Conservation (phyloP, 768 basidiomycete genomes). For the Fistulinella prunicolor region DNA sequence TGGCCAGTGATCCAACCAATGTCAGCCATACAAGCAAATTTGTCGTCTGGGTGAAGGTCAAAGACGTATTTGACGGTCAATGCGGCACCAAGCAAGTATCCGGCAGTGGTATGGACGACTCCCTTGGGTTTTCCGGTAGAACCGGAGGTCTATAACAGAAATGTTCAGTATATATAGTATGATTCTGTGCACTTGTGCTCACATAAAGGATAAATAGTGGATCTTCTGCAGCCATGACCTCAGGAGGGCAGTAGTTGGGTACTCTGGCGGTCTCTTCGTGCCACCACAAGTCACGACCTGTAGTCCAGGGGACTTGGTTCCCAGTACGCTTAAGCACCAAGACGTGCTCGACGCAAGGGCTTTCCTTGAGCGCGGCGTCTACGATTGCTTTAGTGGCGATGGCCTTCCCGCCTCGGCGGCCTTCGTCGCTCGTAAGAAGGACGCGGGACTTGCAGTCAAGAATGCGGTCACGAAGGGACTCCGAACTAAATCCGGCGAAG, state of each 20-base stretch:
- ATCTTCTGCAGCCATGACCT: conserved; percentile 89
- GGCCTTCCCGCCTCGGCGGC: conserved; percentile 87
- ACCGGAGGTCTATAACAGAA: conserved; percentile 70
- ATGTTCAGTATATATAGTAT: conserved; percentile 3
- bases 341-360: conserved; percentile 85
- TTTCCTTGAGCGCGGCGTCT: conserved; percentile 83
- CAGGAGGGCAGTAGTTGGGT: conserved; percentile 82
- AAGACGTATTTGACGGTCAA: conserved; percentile 97
- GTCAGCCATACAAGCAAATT: conserved; percentile 97
- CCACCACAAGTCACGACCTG: conserved; percentile 94
- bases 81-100: conserved; percentile 89
- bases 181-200: conserved; percentile 33
- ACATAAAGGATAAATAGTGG: conserved; percentile 99
- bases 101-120: conserved; percentile 85
- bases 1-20: conserved; percentile 99
- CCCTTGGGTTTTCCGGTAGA: conserved; percentile 97
- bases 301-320: conserved; percentile 71
- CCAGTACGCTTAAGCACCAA: conserved; percentile 89
- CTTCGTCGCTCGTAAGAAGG: conserved; percentile 96
- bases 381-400: conserved; percentile 95
- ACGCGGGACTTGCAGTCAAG: conserved; percentile 87
- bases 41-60: conserved; percentile 95
- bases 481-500: conserved; percentile 95
- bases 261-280: conserved; percentile 87
- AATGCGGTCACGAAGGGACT: conserved; percentile 89